Conservation (phyloP, 179 eudicot species). For the Spinacia oleracea region DNA sequence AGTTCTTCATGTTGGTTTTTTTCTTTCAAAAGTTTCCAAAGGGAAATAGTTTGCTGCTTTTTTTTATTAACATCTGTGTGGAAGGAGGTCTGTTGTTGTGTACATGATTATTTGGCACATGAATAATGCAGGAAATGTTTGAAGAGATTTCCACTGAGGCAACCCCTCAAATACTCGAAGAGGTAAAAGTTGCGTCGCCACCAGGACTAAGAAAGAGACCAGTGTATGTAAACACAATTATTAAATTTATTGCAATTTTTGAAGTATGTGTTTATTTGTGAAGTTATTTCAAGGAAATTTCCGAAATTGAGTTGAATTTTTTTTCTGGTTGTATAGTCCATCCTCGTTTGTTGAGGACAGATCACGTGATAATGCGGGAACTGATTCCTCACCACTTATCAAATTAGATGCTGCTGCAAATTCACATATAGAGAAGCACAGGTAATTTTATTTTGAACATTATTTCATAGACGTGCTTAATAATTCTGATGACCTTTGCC, state of each 20-base stretch:
- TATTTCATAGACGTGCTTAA: no score
- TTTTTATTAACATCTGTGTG: neutral
- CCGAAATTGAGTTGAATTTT: neutral
- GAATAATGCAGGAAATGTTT: constrained; percentile 11
- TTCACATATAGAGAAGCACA: constrained; percentile 18
- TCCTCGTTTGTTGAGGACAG: constrained; percentile 15
- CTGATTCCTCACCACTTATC: constrained; percentile 13
- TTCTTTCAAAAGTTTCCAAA: neutral
- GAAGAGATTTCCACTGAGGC: constrained; percentile 7
- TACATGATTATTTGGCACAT: neutral
- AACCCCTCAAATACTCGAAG: constrained; percentile 10
- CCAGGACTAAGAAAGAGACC: constrained; percentile 23
- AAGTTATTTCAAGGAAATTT: neutral
- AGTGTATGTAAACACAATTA: constrained; percentile 12
- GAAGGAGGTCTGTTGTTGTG: neutral
- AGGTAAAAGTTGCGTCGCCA: constrained; percentile 7
- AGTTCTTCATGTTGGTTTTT: neutral
- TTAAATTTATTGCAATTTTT: neutral
- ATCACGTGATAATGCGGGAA: neutral
- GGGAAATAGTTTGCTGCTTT: neutral
- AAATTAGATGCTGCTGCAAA: constrained; percentile 12
- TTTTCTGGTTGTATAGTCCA: neutral
- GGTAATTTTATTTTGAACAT: neutral
- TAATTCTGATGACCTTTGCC: neutral
- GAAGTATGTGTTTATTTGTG: neutral